phyloP scores from a whole-genome alignment of 768 basidiomycete species.

The Hygrophorus pudorinus region DNA sequence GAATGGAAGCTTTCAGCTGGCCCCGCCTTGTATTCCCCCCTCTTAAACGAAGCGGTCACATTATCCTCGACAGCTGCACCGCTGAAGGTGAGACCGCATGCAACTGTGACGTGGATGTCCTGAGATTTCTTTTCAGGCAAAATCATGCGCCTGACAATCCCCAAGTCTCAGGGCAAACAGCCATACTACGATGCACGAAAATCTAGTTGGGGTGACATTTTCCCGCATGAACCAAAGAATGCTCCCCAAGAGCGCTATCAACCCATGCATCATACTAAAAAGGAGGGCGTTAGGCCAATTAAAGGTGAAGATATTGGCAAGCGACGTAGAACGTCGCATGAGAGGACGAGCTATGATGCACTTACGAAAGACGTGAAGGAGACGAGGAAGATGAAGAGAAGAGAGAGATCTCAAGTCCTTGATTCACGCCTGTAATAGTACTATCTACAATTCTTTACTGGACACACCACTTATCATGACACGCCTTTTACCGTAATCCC shows the following conservation, averaged over 20 bases:
- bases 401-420: constrained; percentile 11
- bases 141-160: constrained; percentile 85
- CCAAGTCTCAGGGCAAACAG: constrained; percentile 94
- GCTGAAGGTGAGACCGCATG: constrained; percentile 47
- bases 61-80: constrained; percentile 85
- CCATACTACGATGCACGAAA: constrained; percentile 92
- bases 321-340: constrained; percentile 22
- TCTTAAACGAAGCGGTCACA: constrained; percentile 82
- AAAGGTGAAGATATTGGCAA: constrained; percentile 47
- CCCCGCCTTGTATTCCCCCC: constrained; percentile 90
- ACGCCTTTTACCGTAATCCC: constrained; percentile 8
- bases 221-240: constrained; percentile 85
- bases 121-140: constrained; percentile 45
- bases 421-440: constrained; percentile 5
- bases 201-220: constrained; percentile 88
- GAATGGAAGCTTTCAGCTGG: constrained; percentile 77
- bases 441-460: background rate
- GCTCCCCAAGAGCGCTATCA: constrained; percentile 54
- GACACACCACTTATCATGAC: constrained; percentile 5
- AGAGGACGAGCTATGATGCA: constrained; percentile 25
- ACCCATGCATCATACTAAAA: constrained; percentile 15
- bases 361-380: constrained; percentile 31
- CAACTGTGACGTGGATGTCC: background rate
- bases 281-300: background rate
- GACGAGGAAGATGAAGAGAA: constrained; percentile 24